Percentiles rank a stretch among this genome's conserved stretches.
phyloP scores from a whole-genome alignment of 108 stramenopile genomes.

The Nannochloropsis granulata region DNA sequence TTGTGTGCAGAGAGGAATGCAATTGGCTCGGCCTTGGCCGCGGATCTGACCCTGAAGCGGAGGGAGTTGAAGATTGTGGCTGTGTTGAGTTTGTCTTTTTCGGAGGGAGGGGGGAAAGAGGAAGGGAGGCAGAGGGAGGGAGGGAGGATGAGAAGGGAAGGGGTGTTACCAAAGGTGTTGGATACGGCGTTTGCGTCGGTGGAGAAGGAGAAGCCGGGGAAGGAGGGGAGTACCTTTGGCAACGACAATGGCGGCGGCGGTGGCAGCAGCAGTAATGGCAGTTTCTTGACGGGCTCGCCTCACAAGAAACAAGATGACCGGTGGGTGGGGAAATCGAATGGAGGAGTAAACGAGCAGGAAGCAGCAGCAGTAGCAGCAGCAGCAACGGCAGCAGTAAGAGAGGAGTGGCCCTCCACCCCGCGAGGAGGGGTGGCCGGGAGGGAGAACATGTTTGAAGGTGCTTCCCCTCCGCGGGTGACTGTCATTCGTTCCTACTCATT shows the following conservation, averaged over 20 bases:
- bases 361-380: no score
- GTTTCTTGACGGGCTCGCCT: background rate
- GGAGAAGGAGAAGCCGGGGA: background rate
- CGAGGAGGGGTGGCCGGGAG: background rate
- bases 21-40: conserved; percentile 46
- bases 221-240: background rate
- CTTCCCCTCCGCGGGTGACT: background rate
- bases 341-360: no score
- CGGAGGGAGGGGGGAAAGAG: background rate
- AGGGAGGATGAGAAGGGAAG: background rate
- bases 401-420: no score
- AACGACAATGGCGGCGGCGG: background rate
- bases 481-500: background rate
- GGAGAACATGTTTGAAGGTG: background rate
- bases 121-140: background rate
- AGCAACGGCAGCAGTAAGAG: no score
- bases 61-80: conserved; percentile 14
- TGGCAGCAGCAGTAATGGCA: background rate
- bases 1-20: conserved; percentile 92
- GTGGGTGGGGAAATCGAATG: no score
- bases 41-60: conserved; percentile 6
- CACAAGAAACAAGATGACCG: no score
- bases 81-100: conserved; percentile 1
- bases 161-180: background rate
- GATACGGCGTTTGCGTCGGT: background rate